Evolutionary conservation across 2,329 filamentous ascomycete species (phyloP).

Genomic region (Pseudocercospora macadamiae): DNA sequence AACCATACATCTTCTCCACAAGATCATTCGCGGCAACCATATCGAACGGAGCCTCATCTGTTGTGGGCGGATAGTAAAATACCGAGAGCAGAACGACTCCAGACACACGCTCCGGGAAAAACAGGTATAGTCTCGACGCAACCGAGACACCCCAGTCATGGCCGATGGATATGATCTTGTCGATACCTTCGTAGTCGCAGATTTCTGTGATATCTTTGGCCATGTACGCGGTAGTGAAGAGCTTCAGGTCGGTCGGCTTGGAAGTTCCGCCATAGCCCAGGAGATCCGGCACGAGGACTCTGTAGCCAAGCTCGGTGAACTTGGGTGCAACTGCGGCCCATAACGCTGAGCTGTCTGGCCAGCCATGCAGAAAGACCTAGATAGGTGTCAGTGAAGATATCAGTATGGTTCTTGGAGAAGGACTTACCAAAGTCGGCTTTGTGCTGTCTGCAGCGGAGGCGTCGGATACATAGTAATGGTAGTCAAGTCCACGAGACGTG

Average conservation of each 20-base stretch:
- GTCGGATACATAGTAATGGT: neutral
- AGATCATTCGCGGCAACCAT: slow-evolving; percentile 40
- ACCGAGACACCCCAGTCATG: slow-evolving; percentile 42
- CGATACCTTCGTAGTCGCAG: slow-evolving; percentile 42
- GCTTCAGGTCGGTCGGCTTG: slow-evolving; percentile 44
- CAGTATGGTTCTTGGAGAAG: too few relatives aligned
- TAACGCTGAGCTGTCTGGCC: slow-evolving; percentile 52
- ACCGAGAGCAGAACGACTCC: slow-evolving; percentile 50
- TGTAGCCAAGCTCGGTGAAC: slow-evolving; percentile 30
- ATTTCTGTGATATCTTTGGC: slow-evolving; percentile 46
- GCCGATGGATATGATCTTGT: slow-evolving; percentile 15
- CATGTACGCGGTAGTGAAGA: slow-evolving; percentile 43
- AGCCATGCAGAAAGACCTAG: slow-evolving; percentile 54
- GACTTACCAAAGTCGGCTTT: neutral
- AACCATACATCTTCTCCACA: slow-evolving; percentile 42
- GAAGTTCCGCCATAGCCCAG: slow-evolving; percentile 45
- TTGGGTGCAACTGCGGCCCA: slow-evolving; percentile 43
- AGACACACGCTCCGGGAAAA: slow-evolving; percentile 44
- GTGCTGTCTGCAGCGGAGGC: neutral
- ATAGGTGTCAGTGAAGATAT: too few relatives aligned
- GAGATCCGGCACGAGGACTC: slow-evolving; percentile 43
- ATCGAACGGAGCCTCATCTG: slow-evolving; percentile 38
- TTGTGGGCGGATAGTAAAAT: slow-evolving; percentile 40
- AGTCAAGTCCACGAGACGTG: neutral
- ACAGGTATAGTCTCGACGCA: slow-evolving; percentile 48